These are phyloP conservation scores for Botrytis fragariae DNA, from an alignment of 2,329 filamentous ascomycete genomes.

Conservation along the genomic window DNA sequence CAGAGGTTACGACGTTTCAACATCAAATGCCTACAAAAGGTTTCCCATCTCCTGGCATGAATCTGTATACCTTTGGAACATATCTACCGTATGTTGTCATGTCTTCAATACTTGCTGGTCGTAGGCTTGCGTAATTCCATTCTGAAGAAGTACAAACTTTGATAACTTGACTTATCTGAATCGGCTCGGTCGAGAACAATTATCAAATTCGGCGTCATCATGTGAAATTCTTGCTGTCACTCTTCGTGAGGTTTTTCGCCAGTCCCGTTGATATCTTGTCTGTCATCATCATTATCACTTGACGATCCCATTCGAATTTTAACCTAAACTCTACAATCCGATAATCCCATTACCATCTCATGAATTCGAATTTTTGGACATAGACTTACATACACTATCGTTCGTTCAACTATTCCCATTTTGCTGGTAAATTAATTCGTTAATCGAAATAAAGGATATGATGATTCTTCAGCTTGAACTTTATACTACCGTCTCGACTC, in stretches of 20 bases:
- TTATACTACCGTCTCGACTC: too few species aligned
- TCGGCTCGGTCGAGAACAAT: fast-evolving
- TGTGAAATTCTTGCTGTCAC: not conserved
- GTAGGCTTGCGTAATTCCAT: not conserved
- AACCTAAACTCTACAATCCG: too few species aligned
- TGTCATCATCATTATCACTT: too few species aligned
- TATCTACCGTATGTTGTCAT: not conserved
- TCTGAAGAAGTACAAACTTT: not conserved
- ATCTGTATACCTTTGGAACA: not conserved
- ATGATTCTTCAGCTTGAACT: too few species aligned
- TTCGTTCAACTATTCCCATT: too few species aligned
- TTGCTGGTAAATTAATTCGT: too few species aligned
- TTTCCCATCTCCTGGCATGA: not conserved
- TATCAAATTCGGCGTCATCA: fast-evolving
- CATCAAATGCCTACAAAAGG: not conserved
- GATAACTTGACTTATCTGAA: not conserved
- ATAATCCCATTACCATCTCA: too few species aligned
- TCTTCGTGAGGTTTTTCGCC: not conserved
- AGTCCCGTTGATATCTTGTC: not conserved
- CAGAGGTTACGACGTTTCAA: not conserved
- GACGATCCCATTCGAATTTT: too few species aligned
- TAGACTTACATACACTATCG: too few species aligned
- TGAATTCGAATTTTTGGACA: too few species aligned
- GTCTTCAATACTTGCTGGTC: not conserved
- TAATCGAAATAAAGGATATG: too few species aligned